Base-by-base conservation (phyloP, 306 rosid genomes). In the Quercus glauca region DNA sequence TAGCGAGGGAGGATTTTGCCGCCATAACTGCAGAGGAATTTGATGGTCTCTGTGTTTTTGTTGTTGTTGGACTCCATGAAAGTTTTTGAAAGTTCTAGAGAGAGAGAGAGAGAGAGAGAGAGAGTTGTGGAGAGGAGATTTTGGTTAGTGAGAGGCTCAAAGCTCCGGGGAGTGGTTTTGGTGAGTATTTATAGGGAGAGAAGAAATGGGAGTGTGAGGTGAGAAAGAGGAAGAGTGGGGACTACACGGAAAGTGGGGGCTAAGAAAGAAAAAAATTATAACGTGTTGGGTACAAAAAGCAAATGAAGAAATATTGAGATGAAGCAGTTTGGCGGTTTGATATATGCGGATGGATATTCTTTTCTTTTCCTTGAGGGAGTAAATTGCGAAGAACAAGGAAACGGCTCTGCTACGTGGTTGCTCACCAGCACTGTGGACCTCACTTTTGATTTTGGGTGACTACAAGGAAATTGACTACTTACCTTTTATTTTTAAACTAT, bases 11-110 rank as follows among this genome's bases (percentile, higher is more conserved):
- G 91, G 63, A 95, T 95, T 83, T 82, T 93, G 8, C 99, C 99
- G 75, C 92, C 92, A 77, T 95, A 95, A 87, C 99, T 95, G 57
- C 87, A 91, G 55, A 95, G 96, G 60, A 93, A 81, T 76, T 95
- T 95, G 10, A 89, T 52, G 35, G 83, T 9, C 29, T 83, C 78
- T 6, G 78, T 20, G 55, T 17, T 73, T 67, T 5, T 37, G 70
- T 6, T 35, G 41, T 6, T 35, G 8, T 71, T 58, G 35, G 55
- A 61, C 71, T 49, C 83, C 92, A 86, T 86, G 73, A 5, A 73
- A 8, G 45, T 7, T 25, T 73, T 53, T 58, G 73, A 75, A 8
- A 37, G 5, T 5, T 31, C 5, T 1, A 31, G 35, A 31, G 35
- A 4, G 37, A 1, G 1, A 31, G 35, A 0, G 53, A 25, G 28